Evolutionary conservation across 495 filamentous ascomycete genomes (phyloP).

Genomic region (Achaetomiella virescens): DNA sequence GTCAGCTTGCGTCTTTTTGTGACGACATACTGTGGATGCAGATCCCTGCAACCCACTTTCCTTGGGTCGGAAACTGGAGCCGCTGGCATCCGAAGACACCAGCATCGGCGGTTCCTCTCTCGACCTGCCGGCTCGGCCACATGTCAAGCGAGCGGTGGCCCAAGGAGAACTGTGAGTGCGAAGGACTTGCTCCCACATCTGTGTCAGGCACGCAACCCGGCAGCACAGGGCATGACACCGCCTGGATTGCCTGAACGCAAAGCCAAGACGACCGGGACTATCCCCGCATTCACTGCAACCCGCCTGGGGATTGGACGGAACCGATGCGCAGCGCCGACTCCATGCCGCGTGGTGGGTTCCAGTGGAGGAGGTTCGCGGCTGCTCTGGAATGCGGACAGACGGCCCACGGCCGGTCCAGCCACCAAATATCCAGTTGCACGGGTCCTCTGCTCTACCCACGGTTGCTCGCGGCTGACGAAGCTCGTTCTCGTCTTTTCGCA

Average conservation of each 20-base stretch:
- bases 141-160: not conserved
- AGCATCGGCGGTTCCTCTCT: not conserved
- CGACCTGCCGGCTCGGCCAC: not conserved
- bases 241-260: not conserved
- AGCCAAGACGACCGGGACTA: not conserved
- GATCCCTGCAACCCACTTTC: constrained; percentile 13
- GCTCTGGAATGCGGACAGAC: not conserved
- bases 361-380: not conserved
- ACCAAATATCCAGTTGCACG: not conserved
- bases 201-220: not conserved
- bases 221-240: not conserved
- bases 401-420: not conserved
- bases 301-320: not conserved
- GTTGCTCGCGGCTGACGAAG: too few species aligned
- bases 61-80: not conserved
- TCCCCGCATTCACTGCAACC: not conserved
- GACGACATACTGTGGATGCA: constrained; percentile 2
- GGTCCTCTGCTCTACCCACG: too few species aligned
- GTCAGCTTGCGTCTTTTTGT: not conserved
- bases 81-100: not conserved
- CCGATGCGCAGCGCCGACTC: not conserved
- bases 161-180: too few species aligned
- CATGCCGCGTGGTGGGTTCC: not conserved
- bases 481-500: not conserved
- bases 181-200: not conserved